Evolutionary conservation across 768 basidiomycete species (phyloP).

Genomic region (Holtermannia corniformis): DNA sequence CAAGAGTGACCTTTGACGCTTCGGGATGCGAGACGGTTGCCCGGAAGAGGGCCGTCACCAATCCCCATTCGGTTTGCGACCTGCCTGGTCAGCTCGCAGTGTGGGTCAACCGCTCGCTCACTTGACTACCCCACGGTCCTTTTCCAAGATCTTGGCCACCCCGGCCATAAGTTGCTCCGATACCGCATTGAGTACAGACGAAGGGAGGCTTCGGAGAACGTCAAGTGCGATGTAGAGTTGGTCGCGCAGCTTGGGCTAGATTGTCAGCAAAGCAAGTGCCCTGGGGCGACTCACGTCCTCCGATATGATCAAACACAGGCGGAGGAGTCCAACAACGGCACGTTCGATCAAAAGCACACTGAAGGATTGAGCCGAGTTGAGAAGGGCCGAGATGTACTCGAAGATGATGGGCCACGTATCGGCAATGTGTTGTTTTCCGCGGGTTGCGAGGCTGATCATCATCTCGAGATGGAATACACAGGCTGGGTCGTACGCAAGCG

Average conservation of each 20-base stretch:
- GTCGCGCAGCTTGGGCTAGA: slow-evolving; percentile 70
- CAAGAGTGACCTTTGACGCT: slow-evolving; percentile 75
- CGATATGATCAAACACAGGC: slow-evolving; percentile 73
- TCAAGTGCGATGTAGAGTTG: slow-evolving; percentile 93
- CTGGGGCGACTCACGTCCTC: slow-evolving; percentile 55
- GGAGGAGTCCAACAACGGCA: slow-evolving; percentile 77
- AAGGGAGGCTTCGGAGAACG: slow-evolving; percentile 68
- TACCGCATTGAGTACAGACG: slow-evolving; percentile 65
- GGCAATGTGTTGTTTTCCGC: slow-evolving; percentile 65
- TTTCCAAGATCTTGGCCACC: slow-evolving; percentile 65
- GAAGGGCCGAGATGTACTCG: slow-evolving; percentile 75
- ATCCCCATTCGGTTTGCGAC: slow-evolving; percentile 91
- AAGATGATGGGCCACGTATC: slow-evolving; percentile 94
- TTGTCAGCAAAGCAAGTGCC: too few relatives aligned
- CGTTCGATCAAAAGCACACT: slow-evolving; percentile 87
- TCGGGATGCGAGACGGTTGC: slow-evolving; percentile 77
- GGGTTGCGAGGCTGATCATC: slow-evolving; percentile 79
- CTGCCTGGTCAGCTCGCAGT: slow-evolving; percentile 39
- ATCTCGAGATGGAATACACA: slow-evolving; percentile 89
- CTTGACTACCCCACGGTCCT: slow-evolving; percentile 64
- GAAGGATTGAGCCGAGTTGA: slow-evolving; percentile 68
- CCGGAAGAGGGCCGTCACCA: slow-evolving; percentile 77
- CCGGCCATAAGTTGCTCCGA: slow-evolving; percentile 86
- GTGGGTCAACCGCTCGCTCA: slow-evolving; percentile 25
- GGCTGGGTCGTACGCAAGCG: slow-evolving; percentile 86